Conservation (phyloP, 768 basidiomycete species). For the Rubroboletus pulcherrimus region DNA sequence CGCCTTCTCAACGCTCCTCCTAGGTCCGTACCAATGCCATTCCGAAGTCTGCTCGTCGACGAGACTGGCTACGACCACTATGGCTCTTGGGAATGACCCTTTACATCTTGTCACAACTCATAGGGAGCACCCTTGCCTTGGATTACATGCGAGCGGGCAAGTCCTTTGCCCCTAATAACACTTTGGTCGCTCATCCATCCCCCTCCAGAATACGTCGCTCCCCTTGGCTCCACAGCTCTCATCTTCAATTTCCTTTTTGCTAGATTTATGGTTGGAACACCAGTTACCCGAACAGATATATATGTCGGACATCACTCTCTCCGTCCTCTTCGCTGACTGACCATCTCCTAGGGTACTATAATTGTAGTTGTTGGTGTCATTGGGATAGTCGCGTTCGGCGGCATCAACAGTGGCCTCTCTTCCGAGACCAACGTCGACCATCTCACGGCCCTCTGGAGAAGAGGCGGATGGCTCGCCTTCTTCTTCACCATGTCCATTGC, state of each 20-base stretch:
- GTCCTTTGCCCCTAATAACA: conserved; percentile 12
- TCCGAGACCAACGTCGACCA: conserved; percentile 69
- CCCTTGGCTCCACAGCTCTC: conserved; percentile 87
- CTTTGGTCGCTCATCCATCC: conserved; percentile 11
- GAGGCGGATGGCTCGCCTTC: conserved; percentile 86
- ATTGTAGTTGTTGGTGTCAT: conserved; percentile 81
- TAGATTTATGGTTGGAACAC: conserved; percentile 79
- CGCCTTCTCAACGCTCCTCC: neutral
- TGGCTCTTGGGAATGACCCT: conserved; percentile 91
- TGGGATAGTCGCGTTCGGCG: conserved; percentile 85
- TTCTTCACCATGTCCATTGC: conserved; percentile 77
- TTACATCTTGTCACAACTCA: conserved; percentile 89
- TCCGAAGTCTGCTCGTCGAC: conserved; percentile 69
- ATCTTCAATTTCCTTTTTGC: conserved; percentile 98
- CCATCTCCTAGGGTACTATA: conserved; percentile 60
- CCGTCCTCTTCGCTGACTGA: neutral
- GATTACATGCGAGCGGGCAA: conserved; percentile 83
- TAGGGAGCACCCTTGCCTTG: conserved; percentile 82
- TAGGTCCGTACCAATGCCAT: conserved; percentile 71
- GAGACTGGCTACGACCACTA: conserved; percentile 78
- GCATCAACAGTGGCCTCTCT: conserved; percentile 76
- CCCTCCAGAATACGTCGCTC: conserved; percentile 84
- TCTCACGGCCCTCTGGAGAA: conserved; percentile 80
- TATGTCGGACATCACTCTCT: conserved; percentile 46
- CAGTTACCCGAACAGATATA: conserved; percentile 80